Evolutionary conservation across 2,329 filamentous ascomycete species (phyloP).

Genomic region (Penicillium capsulatum): DNA sequence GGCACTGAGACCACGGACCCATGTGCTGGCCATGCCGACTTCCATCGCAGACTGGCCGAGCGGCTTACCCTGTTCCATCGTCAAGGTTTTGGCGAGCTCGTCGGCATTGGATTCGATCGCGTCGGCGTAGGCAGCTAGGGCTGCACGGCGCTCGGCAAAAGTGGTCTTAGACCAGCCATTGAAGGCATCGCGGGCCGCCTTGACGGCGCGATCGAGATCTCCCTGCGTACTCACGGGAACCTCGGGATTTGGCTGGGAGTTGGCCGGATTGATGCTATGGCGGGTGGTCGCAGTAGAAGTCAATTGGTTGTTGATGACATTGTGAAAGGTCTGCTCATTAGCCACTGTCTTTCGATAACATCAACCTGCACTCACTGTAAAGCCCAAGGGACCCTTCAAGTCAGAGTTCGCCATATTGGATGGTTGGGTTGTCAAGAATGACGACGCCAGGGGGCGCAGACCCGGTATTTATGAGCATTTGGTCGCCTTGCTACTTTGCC

Average conservation of each 20-base stretch:
- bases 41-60: conserved; percentile 27
- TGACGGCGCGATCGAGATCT: conserved; percentile 51
- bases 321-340: conserved; percentile 43
- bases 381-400: background rate
- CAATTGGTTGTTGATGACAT: conserved; percentile 51
- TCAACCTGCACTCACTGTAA: background rate
- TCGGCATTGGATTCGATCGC: conserved; percentile 35
- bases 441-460: too few relatives aligned
- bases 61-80: conserved; percentile 43
- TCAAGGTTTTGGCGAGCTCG: conserved; percentile 37
- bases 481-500: too few relatives aligned
- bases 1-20: conserved; percentile 20
- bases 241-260: conserved; percentile 46
- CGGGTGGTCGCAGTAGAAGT: conserved; percentile 44
- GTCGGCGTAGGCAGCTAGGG: conserved; percentile 32
- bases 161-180: conserved; percentile 44
- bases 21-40: conserved; percentile 23
- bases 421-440: too few relatives aligned
- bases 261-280: conserved; percentile 51
- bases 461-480: too few relatives aligned
- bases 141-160: conserved; percentile 32
- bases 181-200: conserved; percentile 47
- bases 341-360: background rate
- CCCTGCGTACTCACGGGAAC: conserved; percentile 49
- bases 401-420: too few relatives aligned